Evolutionary conservation across 176 grass and related monocot genomes (phyloP), one percentile per base, ranked within the genome.

Genomic region (Triticum dicoccoides): DNA sequence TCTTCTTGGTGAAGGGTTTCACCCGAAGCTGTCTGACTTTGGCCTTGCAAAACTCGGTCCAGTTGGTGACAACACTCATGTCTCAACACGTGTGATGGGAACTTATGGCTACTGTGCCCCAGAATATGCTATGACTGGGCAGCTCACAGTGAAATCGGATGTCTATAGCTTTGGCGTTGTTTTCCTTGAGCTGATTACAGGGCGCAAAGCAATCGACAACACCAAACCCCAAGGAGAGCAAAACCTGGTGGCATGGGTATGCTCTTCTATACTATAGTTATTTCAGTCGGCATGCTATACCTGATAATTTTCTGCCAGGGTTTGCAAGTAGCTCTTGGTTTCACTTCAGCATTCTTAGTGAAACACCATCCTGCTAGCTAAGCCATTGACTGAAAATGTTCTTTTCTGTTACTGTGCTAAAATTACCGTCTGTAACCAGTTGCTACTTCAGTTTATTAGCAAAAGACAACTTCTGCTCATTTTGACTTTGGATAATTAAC

Each of bases 51-150:
- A 97, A 86, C 83, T 97, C 66, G 95, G 95, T 63, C 95, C 95
- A 9, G 95, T 97, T 85, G 95, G 95, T 86, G 95, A 97, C 76
- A 94, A 97, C 76, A 97, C 95, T 32, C 95, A 97, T 73, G 95
- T 97, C 68, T 97, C 95, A 67, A 97, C 95, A 65, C 92, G 95
- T 29, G 92, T 97, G 21, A 97, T 97, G 95, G 95, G 95, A 62
- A 97, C 95, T 20, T 94, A 94, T 62, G 95, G 95, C 6, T 97
- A 97, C 84, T 97, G 95, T 87, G 95, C 95, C 12, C 95, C 95
- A 75, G 95, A 97, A 77, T 97, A 97, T 92, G 95, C 95, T 49
- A 94, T 97, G 95, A 97, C 95, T 18, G 95, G 95, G 44, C 92
- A 97, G 81, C 88, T 97, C 62, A 97, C 95, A 11, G 88, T 94